These are phyloP conservation scores for Microsporum audouinii DNA, from an alignment of 2,329 filamentous ascomycete genomes.

Conservation along the genomic window DNA sequence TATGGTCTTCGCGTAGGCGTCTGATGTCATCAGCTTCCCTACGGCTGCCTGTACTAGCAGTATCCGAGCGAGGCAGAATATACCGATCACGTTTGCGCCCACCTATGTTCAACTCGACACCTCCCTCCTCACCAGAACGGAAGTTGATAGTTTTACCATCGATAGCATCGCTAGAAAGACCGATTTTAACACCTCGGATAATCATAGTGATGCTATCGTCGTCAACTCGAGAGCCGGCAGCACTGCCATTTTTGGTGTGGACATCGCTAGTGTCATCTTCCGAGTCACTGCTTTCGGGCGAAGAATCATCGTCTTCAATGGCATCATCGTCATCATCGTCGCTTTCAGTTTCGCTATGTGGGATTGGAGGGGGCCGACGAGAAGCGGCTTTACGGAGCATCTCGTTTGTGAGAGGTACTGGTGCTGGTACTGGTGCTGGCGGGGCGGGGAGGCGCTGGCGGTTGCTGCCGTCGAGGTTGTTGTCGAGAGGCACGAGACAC, in stretches of 20 bases:
- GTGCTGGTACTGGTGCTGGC: neutral
- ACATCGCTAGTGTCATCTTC: slow-evolving; percentile 22
- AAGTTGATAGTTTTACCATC: slow-evolving; percentile 31
- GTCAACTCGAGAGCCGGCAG: slow-evolving; percentile 24
- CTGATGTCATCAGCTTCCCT: slow-evolving; percentile 26
- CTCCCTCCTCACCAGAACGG: slow-evolving; percentile 28
- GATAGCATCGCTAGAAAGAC: slow-evolving; percentile 27
- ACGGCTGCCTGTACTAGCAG: slow-evolving; percentile 22
- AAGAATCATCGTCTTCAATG: slow-evolving; percentile 33
- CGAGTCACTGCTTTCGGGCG: slow-evolving; percentile 28
- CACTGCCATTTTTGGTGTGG: slow-evolving; percentile 25
- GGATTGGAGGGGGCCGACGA: neutral
- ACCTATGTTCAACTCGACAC: slow-evolving; percentile 30
- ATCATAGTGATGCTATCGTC: slow-evolving; percentile 30
- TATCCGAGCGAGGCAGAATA: slow-evolving; percentile 26
- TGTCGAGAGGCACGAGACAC: neutral
- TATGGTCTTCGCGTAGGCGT: slow-evolving; percentile 25
- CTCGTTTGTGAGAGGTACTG: neutral
- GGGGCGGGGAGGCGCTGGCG: neutral
- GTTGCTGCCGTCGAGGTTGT: neutral
- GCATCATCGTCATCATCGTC: slow-evolving; percentile 29
- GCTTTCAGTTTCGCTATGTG: neutral
- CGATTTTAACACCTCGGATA: slow-evolving; percentile 32
- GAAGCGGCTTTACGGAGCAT: neutral
- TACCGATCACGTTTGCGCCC: slow-evolving; percentile 28